Evolutionary conservation across 164 flowering plant species (phyloP), one percentile per base, ranked within the genome.

Genomic region (Cinnamomum micranthum): DNA sequence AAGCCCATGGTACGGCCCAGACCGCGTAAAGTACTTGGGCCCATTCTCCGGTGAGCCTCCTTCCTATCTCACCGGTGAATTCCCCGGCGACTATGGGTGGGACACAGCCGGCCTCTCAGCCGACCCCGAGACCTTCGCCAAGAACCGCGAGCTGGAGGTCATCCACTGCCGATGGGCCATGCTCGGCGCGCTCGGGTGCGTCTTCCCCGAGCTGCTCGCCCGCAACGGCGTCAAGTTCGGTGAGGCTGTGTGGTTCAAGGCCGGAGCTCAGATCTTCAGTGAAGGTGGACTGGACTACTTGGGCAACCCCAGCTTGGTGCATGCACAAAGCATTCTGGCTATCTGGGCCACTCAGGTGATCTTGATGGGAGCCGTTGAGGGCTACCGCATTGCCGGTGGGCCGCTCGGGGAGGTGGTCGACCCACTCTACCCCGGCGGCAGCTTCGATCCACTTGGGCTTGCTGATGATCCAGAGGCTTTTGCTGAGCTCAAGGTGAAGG

Each of bases 161-260:
- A 76, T 76, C 65, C 78, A 76, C 73, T 13, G 68, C 50, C 24
- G 78, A 2, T 76, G 78, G 74, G 78, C 78, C 51, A 76, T 76
- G 78, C 73, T 70, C 9, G 78, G 78, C 0, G 78, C 78, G 0
- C 78, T 76, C 2, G 78, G 78, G 6, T 76, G 78, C 27, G 78
- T 70, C 51, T 62, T 71, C 69, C 78, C 78, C 0, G 78, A 76
- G 78, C 73, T 76, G 47, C 74, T 76, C 1, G 23, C 78, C 17
- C 62, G 78, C 51, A 76, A 76, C 47, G 78, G 78, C 1, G 73
- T 76, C 59, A 76, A 76, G 62, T 76, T 76, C 69, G 78, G 78
- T n/a, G 74, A 76, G 70, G 78, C 78, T 1, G 78, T 76, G n/a
- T 76, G 78, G 78, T 76, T 76, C 74, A 70, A 76, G 69, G 78